Percentiles rank a stretch among this genome's conserved stretches.
Evolutionary conservation across 2,329 filamentous ascomycete species (phyloP).

Genomic region (Ophiostoma angusticollis): DNA sequence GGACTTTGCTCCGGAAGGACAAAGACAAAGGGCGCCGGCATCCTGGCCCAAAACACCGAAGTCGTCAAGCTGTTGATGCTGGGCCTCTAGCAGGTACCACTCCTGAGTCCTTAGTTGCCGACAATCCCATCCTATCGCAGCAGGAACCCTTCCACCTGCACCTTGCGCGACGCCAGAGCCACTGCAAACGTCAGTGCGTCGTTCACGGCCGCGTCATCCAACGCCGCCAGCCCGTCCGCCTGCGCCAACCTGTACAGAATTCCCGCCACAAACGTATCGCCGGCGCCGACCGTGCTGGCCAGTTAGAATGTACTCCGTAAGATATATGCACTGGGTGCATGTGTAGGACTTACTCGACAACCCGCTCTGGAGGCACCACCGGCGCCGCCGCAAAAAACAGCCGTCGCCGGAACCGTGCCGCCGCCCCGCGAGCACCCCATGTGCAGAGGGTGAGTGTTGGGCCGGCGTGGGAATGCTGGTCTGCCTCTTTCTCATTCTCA

Average conservation of each 20-base stretch:
- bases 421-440: conserved; percentile 33
- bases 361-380: conserved; percentile 23
- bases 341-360: conserved; percentile 41
- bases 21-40: no score
- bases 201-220: conserved; percentile 32
- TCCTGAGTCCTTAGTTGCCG: no score
- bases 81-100: no score
- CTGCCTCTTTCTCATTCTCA: no score
- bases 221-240: not conserved
- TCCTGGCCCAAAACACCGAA: no score
- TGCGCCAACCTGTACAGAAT: conserved; percentile 47
- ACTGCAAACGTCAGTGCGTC: conserved; percentile 48
- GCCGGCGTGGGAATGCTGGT: conserved; percentile 5
- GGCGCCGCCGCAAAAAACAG: conserved; percentile 32
- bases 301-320: not conserved
- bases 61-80: no score
- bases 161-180: conserved; percentile 53
- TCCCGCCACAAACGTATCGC: conserved; percentile 64
- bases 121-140: no score
- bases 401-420: conserved; percentile 22
- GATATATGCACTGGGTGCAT: no score
- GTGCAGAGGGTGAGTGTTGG: conserved; percentile 27
- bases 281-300: conserved; percentile 55
- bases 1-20: no score
- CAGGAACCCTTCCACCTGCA: conserved; percentile 55